Percentiles rank a stretch among this genome's conserved stretches.
Evolutionary conservation across 345 rosid species (phyloP).

Genomic region (Lepidium didymum): DNA sequence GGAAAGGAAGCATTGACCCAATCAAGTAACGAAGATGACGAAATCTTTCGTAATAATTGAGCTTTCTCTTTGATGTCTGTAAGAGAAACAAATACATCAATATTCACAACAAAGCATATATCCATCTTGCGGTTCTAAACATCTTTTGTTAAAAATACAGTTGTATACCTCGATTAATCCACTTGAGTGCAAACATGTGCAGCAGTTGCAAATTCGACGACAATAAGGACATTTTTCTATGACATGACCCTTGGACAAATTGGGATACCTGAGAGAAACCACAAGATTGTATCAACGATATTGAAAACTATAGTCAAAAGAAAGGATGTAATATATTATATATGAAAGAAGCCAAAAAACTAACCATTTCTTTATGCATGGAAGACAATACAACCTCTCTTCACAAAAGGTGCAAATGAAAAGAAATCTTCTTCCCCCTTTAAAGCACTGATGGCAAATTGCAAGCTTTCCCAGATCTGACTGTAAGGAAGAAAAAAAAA

Average conservation of each 20-base stretch:
- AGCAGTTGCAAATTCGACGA: conserved; percentile 75
- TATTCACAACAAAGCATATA: not conserved
- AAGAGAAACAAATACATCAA: not conserved
- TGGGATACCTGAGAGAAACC: conserved; percentile 55
- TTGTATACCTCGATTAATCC: conserved; percentile 58
- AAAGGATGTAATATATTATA: not conserved
- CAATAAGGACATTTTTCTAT: conserved; percentile 71
- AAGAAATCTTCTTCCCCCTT: conserved; percentile 43
- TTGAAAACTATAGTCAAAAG: not conserved
- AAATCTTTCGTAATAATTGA: conserved; percentile 40
- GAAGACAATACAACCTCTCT: conserved; percentile 44
- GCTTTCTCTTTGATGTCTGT: conserved; percentile 56
- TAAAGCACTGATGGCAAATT: conserved; percentile 80
- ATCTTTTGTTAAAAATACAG: not conserved
- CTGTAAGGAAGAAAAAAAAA: conserved; percentile 18
- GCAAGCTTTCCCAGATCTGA: conserved; percentile 26
- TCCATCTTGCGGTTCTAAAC: not conserved
- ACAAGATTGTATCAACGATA: not conserved
- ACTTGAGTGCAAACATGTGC: conserved; percentile 56
- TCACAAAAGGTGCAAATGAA: conserved; percentile 57
- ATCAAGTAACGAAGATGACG: conserved; percentile 51
- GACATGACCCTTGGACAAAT: conserved; percentile 43
- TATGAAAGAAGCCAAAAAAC: not conserved
- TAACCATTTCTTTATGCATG: conserved; percentile 72
- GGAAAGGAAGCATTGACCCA: conserved; percentile 49